These are phyloP conservation scores for Paracamarosporium sp. DNA, from an alignment of 2,329 filamentous ascomycete species.

Conservation along the genomic window DNA sequence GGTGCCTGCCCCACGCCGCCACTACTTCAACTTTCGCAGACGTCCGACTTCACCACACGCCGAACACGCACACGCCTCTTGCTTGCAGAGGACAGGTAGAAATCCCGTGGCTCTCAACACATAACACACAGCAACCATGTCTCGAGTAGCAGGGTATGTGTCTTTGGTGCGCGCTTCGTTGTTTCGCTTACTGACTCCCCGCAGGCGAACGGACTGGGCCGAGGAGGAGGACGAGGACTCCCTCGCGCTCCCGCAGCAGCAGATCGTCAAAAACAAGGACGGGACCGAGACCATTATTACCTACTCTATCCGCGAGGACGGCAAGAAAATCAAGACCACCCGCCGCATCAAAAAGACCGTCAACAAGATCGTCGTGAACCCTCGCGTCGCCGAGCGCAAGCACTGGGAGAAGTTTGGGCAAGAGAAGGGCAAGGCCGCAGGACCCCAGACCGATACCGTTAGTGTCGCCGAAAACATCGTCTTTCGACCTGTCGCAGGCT, in stretches of 20 bases:
- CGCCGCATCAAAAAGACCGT: conserved; percentile 92
- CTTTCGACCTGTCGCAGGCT: conserved; percentile 91
- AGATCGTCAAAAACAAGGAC: conserved; percentile 96
- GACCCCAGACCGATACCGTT: conserved; percentile 88
- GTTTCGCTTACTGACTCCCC: conserved; percentile 11
- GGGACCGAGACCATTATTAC: conserved; percentile 95
- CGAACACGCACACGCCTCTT: background rate
- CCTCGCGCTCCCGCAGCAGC: conserved; percentile 80
- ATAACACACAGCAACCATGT: conserved; percentile 36
- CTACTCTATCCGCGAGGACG: conserved; percentile 88
- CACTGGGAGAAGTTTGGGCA: conserved; percentile 91
- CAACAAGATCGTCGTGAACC: conserved; percentile 93
- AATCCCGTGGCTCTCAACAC: background rate
- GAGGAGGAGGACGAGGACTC: conserved; percentile 88
- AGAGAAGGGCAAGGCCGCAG: conserved; percentile 82
- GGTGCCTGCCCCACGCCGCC: conserved; percentile 7
- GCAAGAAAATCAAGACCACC: conserved; percentile 96
- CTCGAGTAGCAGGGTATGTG: conserved; percentile 46
- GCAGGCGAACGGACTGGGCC: conserved; percentile 81
- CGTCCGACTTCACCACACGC: background rate
- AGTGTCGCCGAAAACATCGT: conserved; percentile 97
- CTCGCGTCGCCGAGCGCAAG: conserved; percentile 93
- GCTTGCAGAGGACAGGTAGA: background rate
- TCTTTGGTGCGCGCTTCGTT: background rate
- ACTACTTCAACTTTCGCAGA: conserved; percentile 2